Percentiles rank a stretch among this genome's conserved stretches.
These are phyloP conservation scores for Teunomyces kruisii DNA, from an alignment of 805 yeast genomes.

Conservation along the genomic window DNA sequence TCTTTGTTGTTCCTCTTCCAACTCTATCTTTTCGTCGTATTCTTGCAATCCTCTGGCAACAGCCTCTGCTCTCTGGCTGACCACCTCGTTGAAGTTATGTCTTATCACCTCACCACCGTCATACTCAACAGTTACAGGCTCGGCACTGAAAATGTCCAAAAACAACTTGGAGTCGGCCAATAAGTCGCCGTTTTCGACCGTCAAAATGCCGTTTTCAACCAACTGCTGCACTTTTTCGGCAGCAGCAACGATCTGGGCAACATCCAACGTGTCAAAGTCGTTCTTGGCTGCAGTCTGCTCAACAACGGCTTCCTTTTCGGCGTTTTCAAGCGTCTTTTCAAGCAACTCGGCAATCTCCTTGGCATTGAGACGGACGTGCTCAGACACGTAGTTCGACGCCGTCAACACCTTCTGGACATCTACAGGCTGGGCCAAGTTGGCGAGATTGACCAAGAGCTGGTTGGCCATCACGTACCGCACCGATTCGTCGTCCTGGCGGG, in stretches of 20 bases:
- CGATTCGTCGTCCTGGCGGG: slow-evolving; percentile 80
- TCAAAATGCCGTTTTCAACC: not conserved
- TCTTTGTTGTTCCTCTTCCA: slow-evolving; percentile 1
- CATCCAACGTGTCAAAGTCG: slow-evolving; percentile 13
- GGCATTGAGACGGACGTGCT: slow-evolving; percentile 57
- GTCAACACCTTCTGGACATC: slow-evolving; percentile 55
- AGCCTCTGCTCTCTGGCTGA: slow-evolving; percentile 12
- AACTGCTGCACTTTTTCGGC: slow-evolving; percentile 9
- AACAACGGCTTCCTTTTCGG: slow-evolving; percentile 36
- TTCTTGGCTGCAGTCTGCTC: slow-evolving; percentile 18
- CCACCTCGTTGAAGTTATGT: slow-evolving; percentile 18
- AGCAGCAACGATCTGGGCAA: slow-evolving; percentile 13
- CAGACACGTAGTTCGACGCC: slow-evolving; percentile 47
- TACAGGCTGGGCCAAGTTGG: slow-evolving; percentile 52
- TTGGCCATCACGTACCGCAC: slow-evolving; percentile 82
- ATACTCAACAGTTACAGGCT: slow-evolving; percentile 15
- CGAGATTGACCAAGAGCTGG: slow-evolving; percentile 65
- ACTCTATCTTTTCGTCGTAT: slow-evolving; percentile 12
- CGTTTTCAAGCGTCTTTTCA: slow-evolving; percentile 36
- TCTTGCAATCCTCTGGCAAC: slow-evolving; percentile 13
- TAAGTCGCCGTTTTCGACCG: slow-evolving; percentile 1
- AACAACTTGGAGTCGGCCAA: not conserved
- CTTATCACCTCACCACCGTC: slow-evolving; percentile 13
- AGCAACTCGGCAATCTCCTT: slow-evolving; percentile 61
- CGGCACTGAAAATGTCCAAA: not conserved